These are phyloP conservation scores for Eimeria acervulina DNA, from an alignment of 169 alveolate species.

Conservation along the genomic window DNA sequence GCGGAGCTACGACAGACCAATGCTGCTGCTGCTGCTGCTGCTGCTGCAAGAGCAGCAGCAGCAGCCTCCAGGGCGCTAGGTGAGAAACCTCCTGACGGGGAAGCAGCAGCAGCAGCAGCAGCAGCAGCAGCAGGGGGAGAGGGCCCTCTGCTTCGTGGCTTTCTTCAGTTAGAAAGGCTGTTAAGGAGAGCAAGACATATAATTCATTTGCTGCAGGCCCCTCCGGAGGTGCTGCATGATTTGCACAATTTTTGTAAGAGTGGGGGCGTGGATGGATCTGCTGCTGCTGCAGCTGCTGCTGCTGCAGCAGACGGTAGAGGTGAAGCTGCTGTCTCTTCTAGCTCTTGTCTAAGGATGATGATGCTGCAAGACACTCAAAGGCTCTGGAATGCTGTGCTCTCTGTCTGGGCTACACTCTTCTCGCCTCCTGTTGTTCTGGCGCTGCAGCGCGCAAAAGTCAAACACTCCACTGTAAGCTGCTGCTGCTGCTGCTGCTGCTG, in stretches of 20 bases:
- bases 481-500: conserved; percentile 63
- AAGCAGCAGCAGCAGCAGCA: conserved; percentile 72
- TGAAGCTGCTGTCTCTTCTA: background rate
- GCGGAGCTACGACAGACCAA: conserved; percentile 64
- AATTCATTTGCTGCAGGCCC: conserved; percentile 58
- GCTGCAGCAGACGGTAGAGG: background rate
- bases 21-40: conserved; percentile 80
- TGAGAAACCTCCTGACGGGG: conserved; percentile 52
- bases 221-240: conserved; percentile 76
- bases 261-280: background rate
- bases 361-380: conserved; percentile 53
- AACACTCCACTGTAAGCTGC: conserved; percentile 65
- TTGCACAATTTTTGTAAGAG: conserved; percentile 41
- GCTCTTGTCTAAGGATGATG: background rate
- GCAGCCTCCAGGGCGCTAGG: conserved; percentile 59
- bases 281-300: background rate
- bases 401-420: conserved; percentile 78
- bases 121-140: conserved; percentile 81
- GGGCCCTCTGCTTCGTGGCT: conserved; percentile 53
- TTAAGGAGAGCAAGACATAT: conserved; percentile 50
- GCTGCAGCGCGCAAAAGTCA: conserved; percentile 63
- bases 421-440: conserved; percentile 81
- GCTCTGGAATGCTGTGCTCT: conserved; percentile 24
- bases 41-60: conserved; percentile 80
- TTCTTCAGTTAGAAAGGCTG: conserved; percentile 59